Conservation (phyloP, 2,329 filamentous ascomycete genomes). For the Macrophomina pseudophaseolina region DNA sequence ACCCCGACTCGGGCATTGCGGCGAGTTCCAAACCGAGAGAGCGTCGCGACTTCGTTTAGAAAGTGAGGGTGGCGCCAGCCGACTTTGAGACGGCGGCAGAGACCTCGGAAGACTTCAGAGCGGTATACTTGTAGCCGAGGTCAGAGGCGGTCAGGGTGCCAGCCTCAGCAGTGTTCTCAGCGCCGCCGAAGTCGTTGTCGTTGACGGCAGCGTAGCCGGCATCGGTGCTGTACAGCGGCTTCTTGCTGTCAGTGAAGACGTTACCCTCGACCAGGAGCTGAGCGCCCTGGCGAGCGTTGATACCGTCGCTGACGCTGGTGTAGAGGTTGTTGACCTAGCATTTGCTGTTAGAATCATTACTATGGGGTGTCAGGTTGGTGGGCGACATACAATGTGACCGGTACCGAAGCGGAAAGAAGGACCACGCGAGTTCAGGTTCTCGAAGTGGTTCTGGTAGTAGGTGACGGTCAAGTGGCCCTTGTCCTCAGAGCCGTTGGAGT, state of each 20-base stretch:
- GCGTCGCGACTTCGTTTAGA: constrained; percentile 31
- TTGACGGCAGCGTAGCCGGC: constrained; percentile 44
- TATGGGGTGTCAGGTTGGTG: constrained; percentile 38
- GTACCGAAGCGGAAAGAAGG: constrained; percentile 71
- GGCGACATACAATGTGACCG: constrained; percentile 64
- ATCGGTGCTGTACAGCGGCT: constrained; percentile 43
- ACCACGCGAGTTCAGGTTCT: constrained; percentile 67
- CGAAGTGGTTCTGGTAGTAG: constrained; percentile 70
- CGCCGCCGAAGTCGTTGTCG: constrained; percentile 48
- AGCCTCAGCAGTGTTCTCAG: constrained; percentile 37
- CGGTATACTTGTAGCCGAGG: constrained; percentile 42
- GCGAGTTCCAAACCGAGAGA: neutral
- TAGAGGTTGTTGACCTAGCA: constrained; percentile 14
- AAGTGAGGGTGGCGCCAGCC: constrained; percentile 46
- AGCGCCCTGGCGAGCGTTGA: constrained; percentile 51
- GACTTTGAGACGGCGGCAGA: constrained; percentile 47
- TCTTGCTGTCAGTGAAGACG: constrained; percentile 41
- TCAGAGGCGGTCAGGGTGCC: constrained; percentile 38
- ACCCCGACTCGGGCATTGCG: neutral
- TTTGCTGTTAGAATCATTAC: no score
- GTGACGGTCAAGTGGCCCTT: constrained; percentile 67
- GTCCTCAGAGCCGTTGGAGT: constrained; percentile 64
- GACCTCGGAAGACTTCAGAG: constrained; percentile 42
- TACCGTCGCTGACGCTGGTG: constrained; percentile 44
- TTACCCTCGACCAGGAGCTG: constrained; percentile 51